Conservation (phyloP, 805 yeast species). For the Lachancea thermotolerans region DNA sequence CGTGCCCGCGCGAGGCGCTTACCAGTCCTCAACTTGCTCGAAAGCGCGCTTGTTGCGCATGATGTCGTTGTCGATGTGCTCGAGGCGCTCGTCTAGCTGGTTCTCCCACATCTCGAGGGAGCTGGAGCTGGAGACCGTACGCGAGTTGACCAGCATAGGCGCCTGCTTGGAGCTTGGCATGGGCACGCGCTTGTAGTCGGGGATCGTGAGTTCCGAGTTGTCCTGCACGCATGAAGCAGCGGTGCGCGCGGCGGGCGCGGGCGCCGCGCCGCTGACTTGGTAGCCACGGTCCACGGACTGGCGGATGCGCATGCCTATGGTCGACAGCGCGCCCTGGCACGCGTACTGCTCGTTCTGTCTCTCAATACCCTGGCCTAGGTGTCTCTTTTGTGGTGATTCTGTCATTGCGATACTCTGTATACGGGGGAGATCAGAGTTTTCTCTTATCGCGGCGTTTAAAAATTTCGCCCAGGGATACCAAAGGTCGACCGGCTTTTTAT, state of each 20-base stretch:
- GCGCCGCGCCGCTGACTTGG: slow-evolving; percentile 10
- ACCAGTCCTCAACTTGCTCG: slow-evolving; percentile 9
- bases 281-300: slow-evolving; percentile 62
- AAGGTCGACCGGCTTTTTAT: not conserved
- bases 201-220: slow-evolving; percentile 21
- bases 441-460: too few relatives aligned
- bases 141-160: slow-evolving; percentile 31
- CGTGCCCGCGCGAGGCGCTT: not conserved
- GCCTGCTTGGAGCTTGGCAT: slow-evolving; percentile 30
- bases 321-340: slow-evolving; percentile 38
- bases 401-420: not conserved
- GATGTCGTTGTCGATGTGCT: slow-evolving; percentile 28
- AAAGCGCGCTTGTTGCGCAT: slow-evolving; percentile 17
- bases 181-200: slow-evolving; percentile 33
- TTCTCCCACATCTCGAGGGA: slow-evolving; percentile 37
- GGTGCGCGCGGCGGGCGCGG: too few relatives aligned
- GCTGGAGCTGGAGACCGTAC: slow-evolving; percentile 31
- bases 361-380: slow-evolving; percentile 24
- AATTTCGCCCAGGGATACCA: not conserved
- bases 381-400: slow-evolving; percentile 33
- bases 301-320: slow-evolving; percentile 67
- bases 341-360: slow-evolving; percentile 17
- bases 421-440: not conserved
- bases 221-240: slow-evolving; percentile 14
- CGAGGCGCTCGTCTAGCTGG: slow-evolving; percentile 31